Conservation (phyloP, 345 rosid species). For the Excoecaria cochinchinensis region DNA sequence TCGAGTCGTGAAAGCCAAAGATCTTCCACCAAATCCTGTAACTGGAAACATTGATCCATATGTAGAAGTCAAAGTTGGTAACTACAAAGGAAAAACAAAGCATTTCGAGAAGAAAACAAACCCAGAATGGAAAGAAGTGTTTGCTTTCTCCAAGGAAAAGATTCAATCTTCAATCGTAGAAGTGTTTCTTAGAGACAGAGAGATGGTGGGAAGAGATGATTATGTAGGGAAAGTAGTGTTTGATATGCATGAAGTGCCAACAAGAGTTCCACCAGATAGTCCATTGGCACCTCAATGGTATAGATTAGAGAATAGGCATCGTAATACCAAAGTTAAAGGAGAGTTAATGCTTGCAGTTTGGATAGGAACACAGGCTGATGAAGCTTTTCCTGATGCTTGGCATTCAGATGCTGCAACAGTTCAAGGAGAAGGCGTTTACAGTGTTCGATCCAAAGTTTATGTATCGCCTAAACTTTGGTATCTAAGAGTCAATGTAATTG, state of each 20-base stretch:
- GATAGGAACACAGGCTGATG: slow-evolving; percentile 41
- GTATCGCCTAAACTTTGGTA: slow-evolving; percentile 38
- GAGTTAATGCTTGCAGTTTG: slow-evolving; percentile 37
- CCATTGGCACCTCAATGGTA: slow-evolving; percentile 38
- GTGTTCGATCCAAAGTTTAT: slow-evolving; percentile 32
- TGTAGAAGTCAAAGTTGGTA: slow-evolving; percentile 32
- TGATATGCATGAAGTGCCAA: slow-evolving; percentile 37
- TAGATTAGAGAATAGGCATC: slow-evolving; percentile 19
- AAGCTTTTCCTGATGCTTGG: slow-evolving; percentile 35
- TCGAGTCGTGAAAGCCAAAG: slow-evolving; percentile 34
- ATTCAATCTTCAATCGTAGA: slow-evolving; percentile 32
- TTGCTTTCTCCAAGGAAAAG: slow-evolving; percentile 36
- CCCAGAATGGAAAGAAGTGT: slow-evolving; percentile 34
- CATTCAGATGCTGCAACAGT: slow-evolving; percentile 34
- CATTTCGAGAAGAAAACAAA: slow-evolving; percentile 37
- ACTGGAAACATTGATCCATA: slow-evolving; percentile 36
- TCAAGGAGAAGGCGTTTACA: slow-evolving; percentile 28
- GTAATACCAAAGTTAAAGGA: slow-evolving; percentile 28
- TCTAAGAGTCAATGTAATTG: slow-evolving; percentile 33
- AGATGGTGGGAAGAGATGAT: slow-evolving; percentile 28
- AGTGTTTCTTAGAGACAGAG: slow-evolving; percentile 24
- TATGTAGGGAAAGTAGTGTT: slow-evolving; percentile 30
- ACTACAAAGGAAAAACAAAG: slow-evolving; percentile 30
- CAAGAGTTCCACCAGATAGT: slow-evolving; percentile 37
- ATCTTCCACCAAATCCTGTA: slow-evolving; percentile 26